These are phyloP conservation scores for Calycina herbarum DNA, from an alignment of 2,329 filamentous ascomycete species.

Conservation along the genomic window DNA sequence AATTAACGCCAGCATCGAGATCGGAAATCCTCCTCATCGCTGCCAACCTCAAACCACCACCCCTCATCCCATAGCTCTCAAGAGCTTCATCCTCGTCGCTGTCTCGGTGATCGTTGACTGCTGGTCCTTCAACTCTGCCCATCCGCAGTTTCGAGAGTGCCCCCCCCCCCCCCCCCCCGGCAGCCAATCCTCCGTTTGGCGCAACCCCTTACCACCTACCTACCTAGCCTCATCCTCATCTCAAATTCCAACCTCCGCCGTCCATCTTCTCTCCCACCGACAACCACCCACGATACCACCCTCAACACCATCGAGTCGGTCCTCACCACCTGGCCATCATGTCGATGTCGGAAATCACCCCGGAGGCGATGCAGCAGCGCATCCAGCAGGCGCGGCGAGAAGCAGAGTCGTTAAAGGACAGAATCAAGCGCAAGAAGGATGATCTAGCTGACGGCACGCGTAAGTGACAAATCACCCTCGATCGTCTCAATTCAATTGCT, in stretches of 20 bases:
- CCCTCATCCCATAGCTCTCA: not conserved
- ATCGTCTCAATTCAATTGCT: slow-evolving; percentile 15
- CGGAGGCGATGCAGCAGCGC: slow-evolving; percentile 85
- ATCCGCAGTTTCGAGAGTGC: slow-evolving; percentile 1
- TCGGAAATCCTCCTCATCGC: not conserved
- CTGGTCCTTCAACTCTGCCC: slow-evolving; percentile 12
- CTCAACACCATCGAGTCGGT: slow-evolving; percentile 16
- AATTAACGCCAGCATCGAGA: slow-evolving; percentile 3
- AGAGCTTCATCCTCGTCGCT: not conserved
- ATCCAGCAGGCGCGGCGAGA: slow-evolving; percentile 92
- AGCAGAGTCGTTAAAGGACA: slow-evolving; percentile 95
- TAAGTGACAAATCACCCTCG: slow-evolving; percentile 55
- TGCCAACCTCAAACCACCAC: not conserved
- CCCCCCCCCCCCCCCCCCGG: not conserved
- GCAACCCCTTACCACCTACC: slow-evolving; percentile 15
- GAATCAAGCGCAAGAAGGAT: slow-evolving; percentile 99
- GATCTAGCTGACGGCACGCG: slow-evolving; percentile 96
- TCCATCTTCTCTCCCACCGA: slow-evolving; percentile 16
- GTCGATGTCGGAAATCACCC: slow-evolving; percentile 56
- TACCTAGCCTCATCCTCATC: slow-evolving; percentile 15
- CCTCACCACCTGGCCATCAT: slow-evolving; percentile 13
- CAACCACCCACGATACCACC: slow-evolving; percentile 22
- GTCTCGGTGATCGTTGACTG: slow-evolving; percentile 11
- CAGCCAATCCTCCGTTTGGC: slow-evolving; percentile 32
- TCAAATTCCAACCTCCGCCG: slow-evolving; percentile 11